Conservation (phyloP, 2,329 filamentous ascomycete genomes). For the Paracoccidioides lutzii region DNA sequence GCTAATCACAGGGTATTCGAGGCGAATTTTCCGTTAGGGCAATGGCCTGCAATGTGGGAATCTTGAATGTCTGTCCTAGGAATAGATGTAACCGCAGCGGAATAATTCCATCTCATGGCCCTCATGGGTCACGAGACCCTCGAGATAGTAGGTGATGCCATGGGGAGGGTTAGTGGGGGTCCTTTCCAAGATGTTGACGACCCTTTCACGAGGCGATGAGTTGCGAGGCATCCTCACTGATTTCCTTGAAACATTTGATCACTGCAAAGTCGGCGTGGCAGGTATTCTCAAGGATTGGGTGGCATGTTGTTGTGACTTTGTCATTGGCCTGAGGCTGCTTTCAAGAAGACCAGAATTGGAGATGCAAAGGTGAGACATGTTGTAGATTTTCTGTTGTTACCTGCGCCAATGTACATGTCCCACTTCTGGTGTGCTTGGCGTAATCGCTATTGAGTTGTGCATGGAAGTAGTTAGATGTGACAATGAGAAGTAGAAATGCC, state of each 20-base stretch:
- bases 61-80: slow-evolving; percentile 2
- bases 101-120: slow-evolving; percentile 3
- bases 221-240: neutral
- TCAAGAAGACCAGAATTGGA: neutral
- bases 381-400: neutral
- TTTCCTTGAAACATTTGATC: neutral
- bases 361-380: neutral
- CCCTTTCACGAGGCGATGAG: neutral
- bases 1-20: neutral
- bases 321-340: neutral
- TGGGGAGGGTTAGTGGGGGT: neutral
- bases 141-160: slow-evolving; percentile 2
- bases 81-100: slow-evolving; percentile 4
- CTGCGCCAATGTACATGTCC: neutral
- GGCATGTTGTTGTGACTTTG: neutral
- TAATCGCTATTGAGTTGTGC: neutral
- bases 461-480: neutral
- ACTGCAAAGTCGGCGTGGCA: neutral
- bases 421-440: neutral
- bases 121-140: slow-evolving; percentile 1
- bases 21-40: slow-evolving; percentile 2
- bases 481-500: too few relatives aligned
- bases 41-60: slow-evolving; percentile 3
- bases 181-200: neutral
- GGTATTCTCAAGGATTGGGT: neutral